These are phyloP conservation scores for Nadsonia starkeyi-henricii DNA, from an alignment of 1,139 yeast genomes.

Conservation along the genomic window DNA sequence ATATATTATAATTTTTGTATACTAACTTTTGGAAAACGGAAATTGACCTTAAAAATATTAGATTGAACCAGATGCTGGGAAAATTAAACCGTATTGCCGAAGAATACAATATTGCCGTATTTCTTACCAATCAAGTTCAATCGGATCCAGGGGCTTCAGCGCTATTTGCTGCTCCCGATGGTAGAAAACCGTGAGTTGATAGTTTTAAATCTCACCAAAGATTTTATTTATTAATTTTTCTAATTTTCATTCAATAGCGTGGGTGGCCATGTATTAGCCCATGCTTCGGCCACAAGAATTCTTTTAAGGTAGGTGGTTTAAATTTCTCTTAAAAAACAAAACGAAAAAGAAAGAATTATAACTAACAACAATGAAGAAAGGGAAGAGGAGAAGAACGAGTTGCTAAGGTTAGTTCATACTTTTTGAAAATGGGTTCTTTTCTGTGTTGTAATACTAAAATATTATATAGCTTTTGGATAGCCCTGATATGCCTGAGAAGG, in stretches of 20 bases:
- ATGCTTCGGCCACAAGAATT: conserved; percentile 50
- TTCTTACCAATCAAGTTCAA: conserved; percentile 50
- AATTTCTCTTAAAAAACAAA: neutral
- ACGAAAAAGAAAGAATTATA: conserved; percentile 37
- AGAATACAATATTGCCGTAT: conserved; percentile 45
- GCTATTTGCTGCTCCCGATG: conserved; percentile 49
- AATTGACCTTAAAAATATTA: neutral
- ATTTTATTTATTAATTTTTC: neutral
- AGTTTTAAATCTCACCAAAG: neutral
- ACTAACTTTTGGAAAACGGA: too few species aligned
- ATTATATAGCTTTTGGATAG: conserved; percentile 35
- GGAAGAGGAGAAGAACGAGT: conserved; percentile 56
- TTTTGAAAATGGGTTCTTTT: neutral
- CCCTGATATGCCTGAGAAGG: conserved; percentile 49
- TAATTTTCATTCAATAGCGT: conserved; percentile 18
- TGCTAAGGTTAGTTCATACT: conserved; percentile 24
- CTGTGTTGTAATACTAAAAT: neutral
- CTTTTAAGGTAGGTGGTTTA: conserved; percentile 23
- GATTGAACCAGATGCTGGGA: conserved; percentile 40
- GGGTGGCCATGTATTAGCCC: conserved; percentile 53
- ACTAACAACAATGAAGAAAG: conserved; percentile 25
- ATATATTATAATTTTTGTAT: neutral
- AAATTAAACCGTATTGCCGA: conserved; percentile 40
- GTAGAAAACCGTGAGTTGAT: conserved; percentile 36
- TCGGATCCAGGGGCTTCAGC: conserved; percentile 60